Conservation (phyloP, 2,329 filamentous ascomycete genomes). For the Zymoseptoria brevis region DNA sequence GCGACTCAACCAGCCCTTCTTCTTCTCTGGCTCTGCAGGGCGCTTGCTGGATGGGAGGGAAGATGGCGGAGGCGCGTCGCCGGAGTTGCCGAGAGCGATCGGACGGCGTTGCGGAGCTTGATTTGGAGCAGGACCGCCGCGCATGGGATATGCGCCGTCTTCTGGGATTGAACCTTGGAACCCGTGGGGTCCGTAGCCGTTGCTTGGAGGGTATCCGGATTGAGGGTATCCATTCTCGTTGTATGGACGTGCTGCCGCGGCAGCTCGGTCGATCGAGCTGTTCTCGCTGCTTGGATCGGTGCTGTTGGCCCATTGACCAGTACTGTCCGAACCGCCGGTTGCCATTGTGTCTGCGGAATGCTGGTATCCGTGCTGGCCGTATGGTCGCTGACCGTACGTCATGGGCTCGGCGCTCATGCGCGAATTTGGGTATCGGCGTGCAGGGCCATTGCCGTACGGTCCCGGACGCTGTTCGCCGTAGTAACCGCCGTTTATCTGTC, state of each 20-base stretch:
- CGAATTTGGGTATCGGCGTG: conserved; percentile 32
- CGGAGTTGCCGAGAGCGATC: conserved; percentile 22
- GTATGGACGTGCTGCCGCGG: conserved; percentile 11
- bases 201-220: conserved; percentile 23
- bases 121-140: conserved; percentile 17
- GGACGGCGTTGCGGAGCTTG: conserved; percentile 24
- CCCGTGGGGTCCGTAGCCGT: conserved; percentile 29
- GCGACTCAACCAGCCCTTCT: conserved; percentile 82
- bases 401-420: conserved; percentile 40
- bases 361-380: conserved; percentile 53
- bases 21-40: conserved; percentile 52
- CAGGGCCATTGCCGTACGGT: conserved; percentile 29
- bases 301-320: conserved; percentile 68
- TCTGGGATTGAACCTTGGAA: conserved; percentile 35
- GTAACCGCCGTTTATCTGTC: conserved; percentile 30
- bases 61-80: conserved; percentile 6
- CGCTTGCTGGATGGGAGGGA: conserved; percentile 20
- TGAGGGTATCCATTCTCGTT: conserved; percentile 35
- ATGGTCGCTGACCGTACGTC: conserved; percentile 33
- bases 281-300: conserved; percentile 92
- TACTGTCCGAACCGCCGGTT: conserved; percentile 62
- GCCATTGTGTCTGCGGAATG: conserved; percentile 82
- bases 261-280: conserved; percentile 63
- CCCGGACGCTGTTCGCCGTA: conserved; percentile 33
- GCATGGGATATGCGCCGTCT: conserved; percentile 23